These are phyloP conservation scores for Microstroma glucosiphilum DNA, from an alignment of 1,284 basidiomycete species.

Conservation along the genomic window DNA sequence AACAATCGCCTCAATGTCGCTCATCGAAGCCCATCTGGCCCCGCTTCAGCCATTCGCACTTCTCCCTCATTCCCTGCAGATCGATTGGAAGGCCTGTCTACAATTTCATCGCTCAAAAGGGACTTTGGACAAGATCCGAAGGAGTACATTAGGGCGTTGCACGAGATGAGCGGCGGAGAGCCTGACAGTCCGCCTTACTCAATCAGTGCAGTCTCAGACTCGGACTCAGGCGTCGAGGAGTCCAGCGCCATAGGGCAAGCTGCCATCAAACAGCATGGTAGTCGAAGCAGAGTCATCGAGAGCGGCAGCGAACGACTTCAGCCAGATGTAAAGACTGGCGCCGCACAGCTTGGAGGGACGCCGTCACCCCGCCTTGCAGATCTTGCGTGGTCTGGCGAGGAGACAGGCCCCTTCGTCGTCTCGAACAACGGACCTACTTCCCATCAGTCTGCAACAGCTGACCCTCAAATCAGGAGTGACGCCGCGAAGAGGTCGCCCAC, in stretches of 20 bases:
- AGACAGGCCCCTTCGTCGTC: conserved; percentile 36
- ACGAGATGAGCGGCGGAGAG: conserved; percentile 17
- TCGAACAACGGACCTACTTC: no score
- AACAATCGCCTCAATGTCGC: not conserved
- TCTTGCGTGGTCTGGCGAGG: conserved; percentile 38
- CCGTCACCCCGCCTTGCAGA: conserved; percentile 34
- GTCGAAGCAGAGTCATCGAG: not conserved
- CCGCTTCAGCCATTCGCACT: not conserved
- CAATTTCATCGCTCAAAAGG: conserved; percentile 23
- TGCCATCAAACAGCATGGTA: not conserved
- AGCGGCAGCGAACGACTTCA: conserved; percentile 2
- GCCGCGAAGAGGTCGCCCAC: conserved; percentile 12
- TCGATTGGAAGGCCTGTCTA: conserved; percentile 1
- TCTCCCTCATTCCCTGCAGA: conserved; percentile 7
- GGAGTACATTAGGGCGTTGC: conserved; percentile 18
- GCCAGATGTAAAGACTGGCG: not conserved
- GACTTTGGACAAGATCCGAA: conserved; percentile 19
- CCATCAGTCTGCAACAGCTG: not conserved
- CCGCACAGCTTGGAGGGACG: not conserved
- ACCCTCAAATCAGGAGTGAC: conserved; percentile 17
- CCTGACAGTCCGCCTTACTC: conserved; percentile 32
- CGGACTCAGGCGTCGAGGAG: conserved; percentile 14
- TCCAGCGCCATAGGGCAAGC: not conserved
- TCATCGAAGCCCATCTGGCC: conserved; percentile 3
- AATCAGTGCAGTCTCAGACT: conserved; percentile 36